Conservation (phyloP, 805 yeast species). For the Candida awuae region DNA sequence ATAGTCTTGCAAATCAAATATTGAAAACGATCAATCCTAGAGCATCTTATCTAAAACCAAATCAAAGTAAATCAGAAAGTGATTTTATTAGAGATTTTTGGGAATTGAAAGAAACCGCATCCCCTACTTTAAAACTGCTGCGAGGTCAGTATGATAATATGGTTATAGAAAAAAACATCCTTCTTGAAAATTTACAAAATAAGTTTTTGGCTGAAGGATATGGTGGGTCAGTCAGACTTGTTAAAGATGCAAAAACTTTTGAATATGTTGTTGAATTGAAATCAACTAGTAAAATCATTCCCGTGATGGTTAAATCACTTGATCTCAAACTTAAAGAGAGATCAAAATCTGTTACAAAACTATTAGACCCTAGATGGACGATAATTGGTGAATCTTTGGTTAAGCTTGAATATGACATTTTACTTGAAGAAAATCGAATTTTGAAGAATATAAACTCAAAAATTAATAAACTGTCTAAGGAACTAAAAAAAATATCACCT, state of each 20-base stretch:
- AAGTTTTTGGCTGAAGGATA: constrained; percentile 17
- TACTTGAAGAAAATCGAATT: constrained; percentile 45
- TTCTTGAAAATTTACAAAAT: constrained; percentile 10
- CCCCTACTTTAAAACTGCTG: constrained; percentile 13
- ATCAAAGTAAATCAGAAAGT: constrained; percentile 16
- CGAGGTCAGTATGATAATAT: constrained; percentile 18
- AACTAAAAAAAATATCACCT: constrained; percentile 42
- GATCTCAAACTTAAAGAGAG: constrained; percentile 18
- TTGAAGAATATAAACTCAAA: constrained; percentile 40
- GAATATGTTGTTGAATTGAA: constrained; percentile 24
- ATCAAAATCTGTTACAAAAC: constrained; percentile 23
- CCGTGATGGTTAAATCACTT: constrained; percentile 12
- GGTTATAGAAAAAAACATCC: constrained; percentile 8
- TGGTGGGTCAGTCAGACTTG: constrained; percentile 18
- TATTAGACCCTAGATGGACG: constrained; percentile 44
- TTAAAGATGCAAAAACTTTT: constrained; percentile 21
- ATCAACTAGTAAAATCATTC: constrained; percentile 21
- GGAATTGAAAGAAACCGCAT: constrained; percentile 21
- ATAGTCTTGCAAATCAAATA: constrained; percentile 25
- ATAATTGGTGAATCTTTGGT: constrained; percentile 43
- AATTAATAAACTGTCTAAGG: constrained; percentile 37
- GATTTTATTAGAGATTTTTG: constrained; percentile 22
- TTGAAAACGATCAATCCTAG: constrained; percentile 19
- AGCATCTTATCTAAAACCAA: constrained; percentile 13
- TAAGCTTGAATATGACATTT: constrained; percentile 38